Percentiles rank a stretch among this genome's conserved stretches.
Evolutionary conservation across 129 eudicot genomes (phyloP).

Genomic region (Helianthus tuberosus): DNA sequence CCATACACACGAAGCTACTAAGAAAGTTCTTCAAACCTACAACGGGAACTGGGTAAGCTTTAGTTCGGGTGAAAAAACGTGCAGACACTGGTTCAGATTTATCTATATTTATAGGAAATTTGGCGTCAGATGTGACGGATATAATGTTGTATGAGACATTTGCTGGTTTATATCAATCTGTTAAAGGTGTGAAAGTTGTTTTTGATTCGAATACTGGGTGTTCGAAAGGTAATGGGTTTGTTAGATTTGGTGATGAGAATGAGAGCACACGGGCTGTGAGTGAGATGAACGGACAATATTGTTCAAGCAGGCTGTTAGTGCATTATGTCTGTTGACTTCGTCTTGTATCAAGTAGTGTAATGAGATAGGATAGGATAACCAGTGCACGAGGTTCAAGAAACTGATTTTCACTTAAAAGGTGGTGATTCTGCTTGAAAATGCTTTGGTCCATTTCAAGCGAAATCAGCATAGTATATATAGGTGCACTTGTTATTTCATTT

Average conservation of each 20-base stretch:
- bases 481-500: too few species aligned
- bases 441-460: too few species aligned
- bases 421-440: too few species aligned
- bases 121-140: conserved; percentile 88
- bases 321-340: too few species aligned
- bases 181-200: conserved; percentile 88
- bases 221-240: conserved; percentile 90
- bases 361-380: too few species aligned
- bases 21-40: conserved; percentile 66
- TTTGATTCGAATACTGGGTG: conserved; percentile 80
- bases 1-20: conserved; percentile 75
- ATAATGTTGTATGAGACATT: conserved; percentile 69
- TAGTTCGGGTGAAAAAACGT: conserved; percentile 76
- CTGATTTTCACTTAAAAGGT: too few species aligned
- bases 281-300: conserved; percentile 87
- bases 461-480: too few species aligned
- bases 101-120: conserved; percentile 88
- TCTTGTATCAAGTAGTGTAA: too few species aligned
- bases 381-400: too few species aligned
- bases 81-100: conserved; percentile 66
- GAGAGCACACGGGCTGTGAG: conserved; percentile 78
- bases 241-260: conserved; percentile 85
- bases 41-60: conserved; percentile 93
- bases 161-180: conserved; percentile 69
- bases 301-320: conserved; percentile 56